These are phyloP conservation scores for Carex pumila DNA, from an alignment of 176 grass and related monocot species.

Conservation along the genomic window DNA sequence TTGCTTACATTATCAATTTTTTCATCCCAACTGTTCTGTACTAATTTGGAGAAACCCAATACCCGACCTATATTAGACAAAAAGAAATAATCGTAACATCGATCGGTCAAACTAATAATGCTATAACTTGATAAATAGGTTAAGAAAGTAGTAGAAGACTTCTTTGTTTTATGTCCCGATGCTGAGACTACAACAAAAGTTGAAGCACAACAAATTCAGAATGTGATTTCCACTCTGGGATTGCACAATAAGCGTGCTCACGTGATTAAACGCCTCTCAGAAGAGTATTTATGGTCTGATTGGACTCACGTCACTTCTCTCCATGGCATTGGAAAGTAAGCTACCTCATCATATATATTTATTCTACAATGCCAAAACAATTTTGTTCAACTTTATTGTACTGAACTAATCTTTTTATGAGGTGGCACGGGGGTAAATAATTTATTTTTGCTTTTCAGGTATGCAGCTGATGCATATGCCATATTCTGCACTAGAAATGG, in stretches of 20 bases:
- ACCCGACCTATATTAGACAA: background rate
- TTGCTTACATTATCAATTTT: background rate
- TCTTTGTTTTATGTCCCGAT: no score
- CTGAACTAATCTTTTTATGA: no score
- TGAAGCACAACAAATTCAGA: slow-evolving; percentile 25
- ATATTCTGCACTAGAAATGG: slow-evolving; percentile 66
- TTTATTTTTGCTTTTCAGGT: slow-evolving; percentile 26
- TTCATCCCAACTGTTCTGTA: background rate
- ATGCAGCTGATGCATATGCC: slow-evolving; percentile 79
- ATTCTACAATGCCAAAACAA: no score
- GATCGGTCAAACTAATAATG: background rate
- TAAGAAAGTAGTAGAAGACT: slow-evolving; percentile 19
- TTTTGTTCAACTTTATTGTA: no score
- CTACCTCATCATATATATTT: background rate
- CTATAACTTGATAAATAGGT: slow-evolving; percentile 11
- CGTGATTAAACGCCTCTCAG: slow-evolving; percentile 43
- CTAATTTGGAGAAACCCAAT: background rate
- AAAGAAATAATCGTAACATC: background rate
- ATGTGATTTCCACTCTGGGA: slow-evolving; percentile 37
- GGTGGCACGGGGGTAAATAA: no score
- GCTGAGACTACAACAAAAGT: slow-evolving; percentile 22
- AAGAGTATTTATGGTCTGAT: slow-evolving; percentile 27
- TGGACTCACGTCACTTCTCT: slow-evolving; percentile 66
- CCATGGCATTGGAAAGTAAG: slow-evolving; percentile 70
- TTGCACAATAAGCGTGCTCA: slow-evolving; percentile 30